phyloP scores from a whole-genome alignment of 441 rosid genomes.

The Biscutella laevigata region DNA sequence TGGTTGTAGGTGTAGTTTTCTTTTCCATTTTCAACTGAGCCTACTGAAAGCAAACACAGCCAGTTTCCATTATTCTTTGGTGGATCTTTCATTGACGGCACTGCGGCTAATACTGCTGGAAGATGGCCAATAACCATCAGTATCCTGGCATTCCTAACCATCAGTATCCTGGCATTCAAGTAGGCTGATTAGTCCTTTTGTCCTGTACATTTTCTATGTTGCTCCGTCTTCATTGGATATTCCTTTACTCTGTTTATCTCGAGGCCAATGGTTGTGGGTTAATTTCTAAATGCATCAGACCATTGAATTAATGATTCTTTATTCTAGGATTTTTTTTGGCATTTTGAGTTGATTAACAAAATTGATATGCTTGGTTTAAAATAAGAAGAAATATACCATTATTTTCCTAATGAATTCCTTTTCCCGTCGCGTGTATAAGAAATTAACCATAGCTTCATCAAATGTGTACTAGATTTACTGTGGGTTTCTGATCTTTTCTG shows the following conservation, averaged over 20 bases:
- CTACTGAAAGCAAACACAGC: not conserved
- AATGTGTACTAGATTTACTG: not conserved
- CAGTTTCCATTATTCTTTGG: slow-evolving; percentile 10
- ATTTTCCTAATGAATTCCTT: not conserved
- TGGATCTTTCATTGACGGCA: slow-evolving; percentile 26
- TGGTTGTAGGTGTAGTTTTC: slow-evolving; percentile 13
- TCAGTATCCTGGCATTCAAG: no score
- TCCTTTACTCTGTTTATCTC: not conserved
- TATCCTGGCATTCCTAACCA: slow-evolving; percentile 57
- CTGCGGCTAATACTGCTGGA: slow-evolving; percentile 24
- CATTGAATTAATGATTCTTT: not conserved
- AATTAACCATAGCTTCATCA: not conserved
- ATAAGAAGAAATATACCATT: not conserved
- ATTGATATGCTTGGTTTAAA: not conserved
- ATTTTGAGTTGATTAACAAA: slow-evolving; percentile 1
- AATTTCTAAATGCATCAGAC: not conserved
- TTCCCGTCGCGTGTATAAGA: not conserved
- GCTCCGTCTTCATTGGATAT: not conserved
- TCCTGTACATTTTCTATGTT: not conserved
- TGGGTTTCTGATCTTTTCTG: not conserved
- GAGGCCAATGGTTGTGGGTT: slow-evolving; percentile 5
- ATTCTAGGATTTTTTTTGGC: not conserved
- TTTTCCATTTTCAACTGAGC: slow-evolving; percentile 3
- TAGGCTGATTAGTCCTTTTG: no score
- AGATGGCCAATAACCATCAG: slow-evolving; percentile 72